Base-by-base conservation (phyloP, 78 protist genomes). In the Cavenderia fasciculata region DNA sequence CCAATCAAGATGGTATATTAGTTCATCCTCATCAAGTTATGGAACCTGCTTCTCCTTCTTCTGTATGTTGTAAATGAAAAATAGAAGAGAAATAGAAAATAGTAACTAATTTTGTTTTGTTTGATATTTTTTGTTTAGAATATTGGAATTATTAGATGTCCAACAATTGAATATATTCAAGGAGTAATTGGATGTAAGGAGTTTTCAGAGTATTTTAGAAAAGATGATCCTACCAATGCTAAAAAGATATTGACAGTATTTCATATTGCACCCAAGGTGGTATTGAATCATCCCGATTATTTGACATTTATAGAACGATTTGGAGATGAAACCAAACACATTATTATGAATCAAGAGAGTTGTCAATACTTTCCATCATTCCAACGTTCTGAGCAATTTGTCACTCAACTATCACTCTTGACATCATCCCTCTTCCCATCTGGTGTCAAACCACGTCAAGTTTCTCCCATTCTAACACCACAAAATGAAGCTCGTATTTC, bases 111-210 rank as follows among this genome's bases (percentile, higher is more conserved):
- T 4, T 8, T 34, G 33, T 7, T 33, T n/a, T 16, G 10, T 40
- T 18, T 14, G 14, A 12, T 49, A 12, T 18, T 14, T 49, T 14
- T 18, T 49, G 14, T 38, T 18, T 12, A 72, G 40, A 75, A 57
- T 19, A 41, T 86, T n/a, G 65, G 77, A 29, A 63, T 86, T 14
- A 71, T 86, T 43, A 51, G 76, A 54, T 86, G 92, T 71, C 92
- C 92, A 23, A 41, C 84, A 16, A 7, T 23, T 1, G 92, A 86
- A 66, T 86, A 86, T 23, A 43, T 86, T 2, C 52, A 63, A 27
- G 14, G 62, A n/a, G 34, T 86, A 31, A 43, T 86, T 16, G 21
- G 2, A 1, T 31, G 38, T 31, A 21, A 68, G 31, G 62, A n/a
- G n/a, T 78, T 59, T 25, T 27, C 49, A 27, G 23, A 59, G 16